Percentiles rank a stretch among this genome's conserved stretches.
Evolutionary conservation across 2,329 filamentous ascomycete species (phyloP).

Genomic region (Colletotrichum spinosum): DNA sequence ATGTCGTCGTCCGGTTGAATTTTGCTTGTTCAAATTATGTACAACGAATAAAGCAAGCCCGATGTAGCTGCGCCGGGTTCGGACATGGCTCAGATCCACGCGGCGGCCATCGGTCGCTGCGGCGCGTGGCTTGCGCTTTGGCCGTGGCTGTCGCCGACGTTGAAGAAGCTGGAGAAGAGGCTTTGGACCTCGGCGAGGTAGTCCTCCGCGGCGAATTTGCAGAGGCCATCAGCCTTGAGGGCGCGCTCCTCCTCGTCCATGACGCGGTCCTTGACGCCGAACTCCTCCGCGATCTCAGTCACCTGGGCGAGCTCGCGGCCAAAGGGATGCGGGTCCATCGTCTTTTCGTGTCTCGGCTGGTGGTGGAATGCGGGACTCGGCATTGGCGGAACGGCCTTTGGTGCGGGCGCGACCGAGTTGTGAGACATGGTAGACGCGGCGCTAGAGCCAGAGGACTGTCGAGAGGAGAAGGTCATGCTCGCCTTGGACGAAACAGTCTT

Average conservation of each 20-base stretch:
- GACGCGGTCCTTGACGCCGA: slow-evolving; percentile 70
- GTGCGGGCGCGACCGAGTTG: slow-evolving; percentile 45
- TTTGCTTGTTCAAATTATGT: slow-evolving; percentile 35
- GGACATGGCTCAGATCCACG: slow-evolving; percentile 60
- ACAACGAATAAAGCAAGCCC: slow-evolving; percentile 31
- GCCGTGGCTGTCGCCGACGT: slow-evolving; percentile 43
- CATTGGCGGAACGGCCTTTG: slow-evolving; percentile 45
- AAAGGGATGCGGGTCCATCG: slow-evolving; percentile 75
- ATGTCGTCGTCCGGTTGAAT: slow-evolving; percentile 12
- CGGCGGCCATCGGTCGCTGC: slow-evolving; percentile 44
- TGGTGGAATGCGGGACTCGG: slow-evolving; percentile 47
- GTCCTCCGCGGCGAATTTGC: slow-evolving; percentile 81
- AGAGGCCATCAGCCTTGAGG: slow-evolving; percentile 76
- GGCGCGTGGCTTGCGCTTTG: slow-evolving; percentile 40
- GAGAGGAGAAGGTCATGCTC: slow-evolving; percentile 64
- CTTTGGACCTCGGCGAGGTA: slow-evolving; percentile 85
- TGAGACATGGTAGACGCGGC: slow-evolving; percentile 61
- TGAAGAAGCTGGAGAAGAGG: slow-evolving; percentile 73
- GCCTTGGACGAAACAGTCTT: slow-evolving; percentile 66
- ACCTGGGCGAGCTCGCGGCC: slow-evolving; percentile 91
- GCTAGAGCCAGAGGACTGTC: slow-evolving; percentile 68
- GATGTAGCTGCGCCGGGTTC: neutral
- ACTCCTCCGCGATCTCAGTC: slow-evolving; percentile 92
- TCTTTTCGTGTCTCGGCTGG: slow-evolving; percentile 45
- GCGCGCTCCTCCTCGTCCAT: slow-evolving; percentile 80